Base-by-base conservation (phyloP, 805 yeast species). In the Brettanomyces sp. region DNA sequence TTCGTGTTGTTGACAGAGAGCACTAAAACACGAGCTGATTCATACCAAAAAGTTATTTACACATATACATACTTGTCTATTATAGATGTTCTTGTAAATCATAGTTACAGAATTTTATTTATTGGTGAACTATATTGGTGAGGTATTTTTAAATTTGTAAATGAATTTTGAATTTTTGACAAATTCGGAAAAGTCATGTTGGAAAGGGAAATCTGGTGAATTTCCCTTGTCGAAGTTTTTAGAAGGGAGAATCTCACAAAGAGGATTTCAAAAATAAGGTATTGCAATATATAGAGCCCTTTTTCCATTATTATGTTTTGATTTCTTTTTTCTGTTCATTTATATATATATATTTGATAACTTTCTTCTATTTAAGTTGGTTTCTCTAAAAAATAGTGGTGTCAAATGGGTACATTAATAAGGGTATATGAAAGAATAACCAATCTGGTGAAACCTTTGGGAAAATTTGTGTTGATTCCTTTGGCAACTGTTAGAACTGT, bases 391-490 rank as follows among this genome's bases (percentile, higher is more conserved):
- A 7, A 14, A 14, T 22, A 6, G 13, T n/a, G 28, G 7, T 11
- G n/a, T 14, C 21, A 18, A 7, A 18, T 38, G 41, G 8, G 24
- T 38, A 6, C 28, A 18, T 8, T 38, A 14, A 7, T 38, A 38
- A 13, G 2, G 8, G 13, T 7, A 18, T 38, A 38, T 38, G 34
- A 39, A 25, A 11, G 6, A 13, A 13, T 39, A 13, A n/a, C 25
- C 9, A 9, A 11, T 11, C 7, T 43, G 5, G 4, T 47, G n/a
- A 37, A 47, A 12, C 57, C 62, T 2, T 4, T 58, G 9, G 66
- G 65, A 2, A 46, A 61, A 18, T n/a, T 41, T 9, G 3, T 45
- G 6, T 49, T 54, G 12, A 32, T 56, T 2, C 67, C 67, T 2
- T 58, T 58, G 44, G 51, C 55, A 3, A 28, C 45, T 4, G 9